Evolutionary conservation across 257 asterid genomes (phyloP), one percentile per base, ranked within the genome.

Genomic region (Solanum chmielewskii): DNA sequence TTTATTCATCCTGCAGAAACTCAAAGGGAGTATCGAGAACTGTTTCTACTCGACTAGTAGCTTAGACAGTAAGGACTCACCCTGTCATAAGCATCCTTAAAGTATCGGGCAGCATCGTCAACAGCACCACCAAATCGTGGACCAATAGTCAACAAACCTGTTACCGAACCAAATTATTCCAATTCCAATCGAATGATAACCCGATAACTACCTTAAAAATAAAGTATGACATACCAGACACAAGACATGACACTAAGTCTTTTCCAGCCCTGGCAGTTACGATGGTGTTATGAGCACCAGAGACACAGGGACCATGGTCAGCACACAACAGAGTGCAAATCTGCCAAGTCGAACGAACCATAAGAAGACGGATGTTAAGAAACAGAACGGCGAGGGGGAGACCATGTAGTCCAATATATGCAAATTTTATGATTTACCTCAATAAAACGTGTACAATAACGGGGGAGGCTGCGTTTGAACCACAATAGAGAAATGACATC

Each of bases 71-170:
- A 49, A 47, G 83, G 71, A 85, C 96, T 89, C 83, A 93, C 99
- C 93, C 89, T 93, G 76, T 97, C 99, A 86, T 93, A 96, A 78
- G 99, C 99, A 94, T 97, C 99, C 95, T 97, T 97, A 87, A 97
- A 97, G 90, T 94, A 97, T 59, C 98, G 97, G 85, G 99, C 99
- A 89, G 99, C 99, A 89, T 96, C 99, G 86, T 97, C 99, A 86
- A 97, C 90, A 88, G 99, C 99, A 76, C 99, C 99, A 86, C 99
- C 99, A 87, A 97, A 97, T 90, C 99, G 96, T 18, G 99, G 99
- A 88, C 99, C 99, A 88, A 97, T 96, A 27, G 99, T 97, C 89
- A 97, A 78, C 88, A 97, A 92, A 88, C 99, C 99, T 97, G 89
- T 91, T 87, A 88, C 68, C 92, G 29, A 83, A 77, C 27, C 27